phyloP scores from a whole-genome alignment of 352 stramenopile genomes.

The Globisporangium nodosum region DNA sequence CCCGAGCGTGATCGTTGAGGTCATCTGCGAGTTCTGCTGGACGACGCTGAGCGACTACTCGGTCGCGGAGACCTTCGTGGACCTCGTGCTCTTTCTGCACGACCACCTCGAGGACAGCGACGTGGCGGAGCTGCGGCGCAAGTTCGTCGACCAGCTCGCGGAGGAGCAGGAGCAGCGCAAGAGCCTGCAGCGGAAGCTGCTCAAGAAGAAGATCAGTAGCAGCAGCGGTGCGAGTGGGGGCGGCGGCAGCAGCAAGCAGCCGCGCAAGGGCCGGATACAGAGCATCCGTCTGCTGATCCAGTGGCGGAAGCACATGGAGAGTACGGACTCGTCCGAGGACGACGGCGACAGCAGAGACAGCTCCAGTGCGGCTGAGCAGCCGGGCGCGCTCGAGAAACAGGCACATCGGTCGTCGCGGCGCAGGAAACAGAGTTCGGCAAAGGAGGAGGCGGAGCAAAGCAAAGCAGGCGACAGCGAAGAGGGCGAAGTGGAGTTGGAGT shows the following conservation, averaged over 20 bases:
- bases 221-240: conserved; percentile 17
- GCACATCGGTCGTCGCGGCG: conserved; percentile 9
- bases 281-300: conserved; percentile 73
- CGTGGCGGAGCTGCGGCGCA: conserved; percentile 35
- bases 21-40: conserved; percentile 76
- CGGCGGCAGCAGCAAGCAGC: conserved; percentile 16
- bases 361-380: conserved; percentile 16
- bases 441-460: conserved; percentile 3
- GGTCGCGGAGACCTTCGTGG: conserved; percentile 63
- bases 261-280: conserved; percentile 39
- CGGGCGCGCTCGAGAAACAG: not conserved
- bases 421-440: not conserved
- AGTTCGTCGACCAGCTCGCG: conserved; percentile 57
- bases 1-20: conserved; percentile 65
- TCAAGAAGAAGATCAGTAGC: conserved; percentile 24
- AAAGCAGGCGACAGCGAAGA: conserved; percentile 12
- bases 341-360: conserved; percentile 11
- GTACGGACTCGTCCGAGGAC: conserved; percentile 8
- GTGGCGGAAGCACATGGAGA: conserved; percentile 44
- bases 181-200: conserved; percentile 34
- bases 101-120: conserved; percentile 55
- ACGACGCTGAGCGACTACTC: conserved; percentile 69
- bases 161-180: conserved; percentile 57
- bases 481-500: conserved; percentile 37
- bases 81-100: conserved; percentile 71